Evolutionary conservation across 768 basidiomycete species (phyloP).

Genomic region (Pholiota molesta): DNA sequence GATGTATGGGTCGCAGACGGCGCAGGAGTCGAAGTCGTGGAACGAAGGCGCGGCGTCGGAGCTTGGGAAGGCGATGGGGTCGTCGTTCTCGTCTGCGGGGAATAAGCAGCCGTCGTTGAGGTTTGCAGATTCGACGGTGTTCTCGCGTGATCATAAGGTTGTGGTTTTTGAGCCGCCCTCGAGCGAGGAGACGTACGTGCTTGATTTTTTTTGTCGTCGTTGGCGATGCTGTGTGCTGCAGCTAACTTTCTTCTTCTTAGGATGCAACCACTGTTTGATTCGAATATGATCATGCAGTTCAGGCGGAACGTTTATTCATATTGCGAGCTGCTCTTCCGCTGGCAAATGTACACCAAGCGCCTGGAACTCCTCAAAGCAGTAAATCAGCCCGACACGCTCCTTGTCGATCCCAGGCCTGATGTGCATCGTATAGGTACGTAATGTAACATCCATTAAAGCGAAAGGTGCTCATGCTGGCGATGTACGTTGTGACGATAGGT

Average conservation of each 20-base stretch:
- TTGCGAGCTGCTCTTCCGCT: slow-evolving; percentile 74
- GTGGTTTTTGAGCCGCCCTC: slow-evolving; percentile 40
- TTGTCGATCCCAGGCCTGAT: slow-evolving; percentile 19
- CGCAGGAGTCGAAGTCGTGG: slow-evolving; percentile 55
- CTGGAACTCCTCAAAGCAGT: slow-evolving; percentile 75
- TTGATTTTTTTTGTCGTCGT: slow-evolving; percentile 11
- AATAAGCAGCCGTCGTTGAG: slow-evolving; percentile 47
- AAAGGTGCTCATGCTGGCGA: neutral
- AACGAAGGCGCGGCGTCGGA: slow-evolving; percentile 43
- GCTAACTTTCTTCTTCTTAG: slow-evolving; percentile 12
- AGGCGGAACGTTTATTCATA: slow-evolving; percentile 66
- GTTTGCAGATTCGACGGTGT: slow-evolving; percentile 32
- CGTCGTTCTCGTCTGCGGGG: slow-evolving; percentile 46
- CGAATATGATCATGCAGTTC: slow-evolving; percentile 44
- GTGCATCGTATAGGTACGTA: slow-evolving; percentile 38
- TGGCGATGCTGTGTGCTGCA: neutral
- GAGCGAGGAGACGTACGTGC: slow-evolving; percentile 27
- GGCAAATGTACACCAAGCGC: slow-evolving; percentile 73
- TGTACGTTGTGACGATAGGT: slow-evolving; percentile 31
- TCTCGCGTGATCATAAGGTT: slow-evolving; percentile 24
- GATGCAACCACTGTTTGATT: slow-evolving; percentile 34
- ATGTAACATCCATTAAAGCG: neutral
- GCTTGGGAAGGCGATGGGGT: slow-evolving; percentile 31
- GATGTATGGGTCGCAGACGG: slow-evolving; percentile 24
- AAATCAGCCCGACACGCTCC: slow-evolving; percentile 29